Evolutionary conservation across 768 basidiomycete genomes (phyloP), one percentile per base, ranked within the genome.

Genomic region (Termitomyces sp.): DNA sequence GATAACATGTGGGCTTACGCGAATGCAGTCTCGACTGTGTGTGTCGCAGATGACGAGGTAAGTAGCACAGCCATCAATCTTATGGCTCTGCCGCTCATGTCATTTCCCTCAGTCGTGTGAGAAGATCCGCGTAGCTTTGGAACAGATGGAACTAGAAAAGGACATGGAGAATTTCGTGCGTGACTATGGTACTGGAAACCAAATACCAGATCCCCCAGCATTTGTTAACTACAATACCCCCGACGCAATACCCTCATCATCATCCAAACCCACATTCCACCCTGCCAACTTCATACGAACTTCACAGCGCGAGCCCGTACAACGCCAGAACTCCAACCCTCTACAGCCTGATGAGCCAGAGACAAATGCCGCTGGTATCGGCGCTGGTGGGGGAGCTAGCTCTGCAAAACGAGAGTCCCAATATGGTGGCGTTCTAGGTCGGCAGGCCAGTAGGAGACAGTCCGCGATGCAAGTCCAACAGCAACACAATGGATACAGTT

Each of bases 1-100:
- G 92, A 95, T 67, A 91, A 91, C 62, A 79, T 97, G 71, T 99
- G 97, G 96, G 83, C 85, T 7, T 98, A 92, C 68, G 94, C 97
- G 0, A 99, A 99, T 69, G 88, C 89, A 0, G 87, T 97, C n/a
- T 97, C 95, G 14, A 91, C 89, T 11, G 90, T 95, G 14, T 98
- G 97, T 63, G 95, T 99, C 17, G 76, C 86, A 11, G 97, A 98
- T 67, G 97, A 99, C 64, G 93, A 96, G 84, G 92, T 94, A 64
- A 58, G 80, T 74, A 8, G 41, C 32, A 19, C 21, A 43, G 21
- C 28, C 19, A 43, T 45, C 46, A 4, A 17, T 48, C 3, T 32
- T 3, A 34, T 32, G 21, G 17, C 49, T 58, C 23, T 10, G 30
- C 52, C 41, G 43, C 59, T 58, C 41, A 37, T 51, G 21, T 34